Base-by-base conservation (phyloP, 495 filamentous ascomycete species). In the Daldinia bambusicola region DNA sequence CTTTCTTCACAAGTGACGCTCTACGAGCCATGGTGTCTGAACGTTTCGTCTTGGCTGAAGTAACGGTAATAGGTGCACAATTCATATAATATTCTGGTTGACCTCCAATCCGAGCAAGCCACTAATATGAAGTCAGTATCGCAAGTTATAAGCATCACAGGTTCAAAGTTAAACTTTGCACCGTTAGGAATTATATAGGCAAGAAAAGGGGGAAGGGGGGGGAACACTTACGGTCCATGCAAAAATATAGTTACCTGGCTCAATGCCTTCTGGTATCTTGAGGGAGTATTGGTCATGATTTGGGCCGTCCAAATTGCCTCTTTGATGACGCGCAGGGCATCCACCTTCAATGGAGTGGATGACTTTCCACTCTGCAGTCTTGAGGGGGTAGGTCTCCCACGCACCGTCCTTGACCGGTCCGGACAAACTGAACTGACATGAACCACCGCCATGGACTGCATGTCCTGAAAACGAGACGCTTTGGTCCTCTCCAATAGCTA, bases 361-460 rank as follows among this genome's bases (percentile, higher is more conserved):
- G 69, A 96, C 94, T 78, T 91, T 89, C 83, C 88, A 96, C 0
- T 70, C 45, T 66, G 88, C 85, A 71, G 84, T 77, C 63, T 84
- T 84, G 38, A 78, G 84, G 8, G 88, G 87, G 0, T 81, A 71
- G 2, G 77, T 77, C 65, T 93, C 93, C 76, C 93, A 93, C 0
- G 36, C 31, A 20, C 61, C 64, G 9, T 72, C 32, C 32, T 13
- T 50, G 34, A 71, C 41, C 0, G 70, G 64, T 0, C 65, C 59
- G 16, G 92, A 92, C 75, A 97, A 84, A 9, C 88, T 85, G 53
- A 97, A 80, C 72, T 97, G 94, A 81, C 93, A 97, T 1, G 93
- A 96, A 6, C 94, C 94, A 41, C 94, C 93, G 37, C 90, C 90
- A 75, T 98, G 94, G 10, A 89, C 88, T 0, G 94, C 94, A 13